Conservation (phyloP, 208 protist species). For the Acanthamoeba culbertsoni region DNA sequence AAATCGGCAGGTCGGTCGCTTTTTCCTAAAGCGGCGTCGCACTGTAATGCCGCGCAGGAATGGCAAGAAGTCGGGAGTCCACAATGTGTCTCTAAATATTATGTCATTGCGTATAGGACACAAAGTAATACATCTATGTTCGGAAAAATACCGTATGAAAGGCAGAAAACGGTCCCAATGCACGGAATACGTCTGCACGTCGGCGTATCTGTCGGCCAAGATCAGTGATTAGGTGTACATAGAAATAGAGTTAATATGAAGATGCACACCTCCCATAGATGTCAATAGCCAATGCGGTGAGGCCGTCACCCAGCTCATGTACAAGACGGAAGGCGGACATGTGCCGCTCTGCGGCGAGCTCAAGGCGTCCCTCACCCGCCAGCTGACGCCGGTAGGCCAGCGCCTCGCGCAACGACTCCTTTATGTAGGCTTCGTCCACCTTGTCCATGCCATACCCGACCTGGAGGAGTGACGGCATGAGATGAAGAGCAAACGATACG, state of each 20-base stretch:
- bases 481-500: background rate
- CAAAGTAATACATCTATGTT: background rate
- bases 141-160: background rate
- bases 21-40: background rate
- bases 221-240: background rate
- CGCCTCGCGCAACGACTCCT: background rate
- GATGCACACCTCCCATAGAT: background rate
- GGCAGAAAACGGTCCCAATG: background rate
- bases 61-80: background rate
- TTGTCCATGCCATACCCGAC: background rate
- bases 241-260: background rate
- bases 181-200: conserved; percentile 5
- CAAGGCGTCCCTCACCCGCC: background rate
- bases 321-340: background rate
- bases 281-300: background rate
- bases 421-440: background rate
- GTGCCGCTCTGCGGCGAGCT: background rate
- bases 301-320: background rate
- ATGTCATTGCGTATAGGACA: background rate
- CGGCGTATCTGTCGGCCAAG: background rate
- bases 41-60: background rate
- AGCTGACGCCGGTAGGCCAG: background rate
- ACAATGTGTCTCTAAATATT: background rate
- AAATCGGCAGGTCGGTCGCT: background rate
- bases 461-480: background rate